Conservation (phyloP, 495 filamentous ascomycete genomes). For the Thermothielavioides terrestris region DNA sequence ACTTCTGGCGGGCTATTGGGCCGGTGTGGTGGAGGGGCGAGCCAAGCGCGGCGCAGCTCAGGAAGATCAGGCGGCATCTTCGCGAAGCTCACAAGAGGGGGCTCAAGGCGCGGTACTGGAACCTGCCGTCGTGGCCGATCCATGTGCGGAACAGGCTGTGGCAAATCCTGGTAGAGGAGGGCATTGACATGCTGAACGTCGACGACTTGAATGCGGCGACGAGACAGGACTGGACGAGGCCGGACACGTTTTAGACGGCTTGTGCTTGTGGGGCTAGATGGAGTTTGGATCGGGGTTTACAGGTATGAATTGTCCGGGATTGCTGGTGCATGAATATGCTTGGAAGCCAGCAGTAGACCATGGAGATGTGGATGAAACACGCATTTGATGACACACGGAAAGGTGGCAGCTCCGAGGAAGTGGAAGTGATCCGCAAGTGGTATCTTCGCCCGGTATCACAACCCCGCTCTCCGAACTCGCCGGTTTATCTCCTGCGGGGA, state of each 20-base stretch:
- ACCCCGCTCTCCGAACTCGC: constrained; percentile 20
- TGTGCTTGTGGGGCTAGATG: background rate
- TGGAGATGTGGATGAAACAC: background rate
- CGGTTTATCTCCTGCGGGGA: constrained; percentile 25
- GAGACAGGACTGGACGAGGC: constrained; percentile 26
- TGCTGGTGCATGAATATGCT: background rate
- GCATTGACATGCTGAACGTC: constrained; percentile 65
- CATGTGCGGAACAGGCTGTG: constrained; percentile 64
- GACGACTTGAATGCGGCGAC: constrained; percentile 54
- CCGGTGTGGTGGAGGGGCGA: constrained; percentile 32
- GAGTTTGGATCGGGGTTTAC: background rate
- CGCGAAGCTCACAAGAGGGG: constrained; percentile 60
- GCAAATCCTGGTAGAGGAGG: constrained; percentile 61
- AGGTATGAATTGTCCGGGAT: background rate
- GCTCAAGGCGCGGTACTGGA: constrained; percentile 71
- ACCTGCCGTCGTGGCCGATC: constrained; percentile 68
- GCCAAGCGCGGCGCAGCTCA: constrained; percentile 46
- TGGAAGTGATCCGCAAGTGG: no score
- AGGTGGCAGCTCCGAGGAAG: no score
- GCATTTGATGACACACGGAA: background rate
- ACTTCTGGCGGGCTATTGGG: constrained; percentile 40
- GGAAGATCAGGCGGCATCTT: constrained; percentile 54
- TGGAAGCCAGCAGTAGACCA: no score
- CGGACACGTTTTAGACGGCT: constrained; percentile 3
- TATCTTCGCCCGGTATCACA: background rate